Base-by-base conservation (phyloP, 805 yeast genomes). In the Suhomyces sp. region DNA sequence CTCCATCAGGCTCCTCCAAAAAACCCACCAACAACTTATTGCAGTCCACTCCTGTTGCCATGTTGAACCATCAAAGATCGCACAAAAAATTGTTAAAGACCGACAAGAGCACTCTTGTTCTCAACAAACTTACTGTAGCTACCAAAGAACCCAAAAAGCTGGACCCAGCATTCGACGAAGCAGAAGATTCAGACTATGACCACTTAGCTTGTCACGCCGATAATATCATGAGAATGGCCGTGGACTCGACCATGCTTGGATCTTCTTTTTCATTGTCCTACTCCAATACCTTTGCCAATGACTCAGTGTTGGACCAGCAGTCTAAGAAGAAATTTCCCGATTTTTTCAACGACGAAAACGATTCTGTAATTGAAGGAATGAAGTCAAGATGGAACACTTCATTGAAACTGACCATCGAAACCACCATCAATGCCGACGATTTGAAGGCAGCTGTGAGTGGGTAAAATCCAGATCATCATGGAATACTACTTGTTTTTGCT, bases 161-260 rank as follows among this genome's bases (percentile, higher is more conserved):
- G 21, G 41, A 37, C 17, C 7, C 41, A 19, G 45, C 31, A 15
- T 19, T 24, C 2, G 24, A 25, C 13, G 45, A n/a, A 13, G 13
- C 29, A 6, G 69, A 66, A 19, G 62, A 57, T 15, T 60, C 69
- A 2, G 68, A 64, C 45, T 61, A 62, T 29, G 79, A 75, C 56
- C 68, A 68, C 19, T 66, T 75, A 53, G 79, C 79, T 5, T 75
- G 78, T 49, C 79, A 75, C 54, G 79, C 79, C 1, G 75, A 74
- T 47, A 73, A 72, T 50, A 75, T 75, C 50, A 63, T 75, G 68
- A 62, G 76, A 20, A 75, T 75, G 79, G 79, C 79, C 4, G 74
- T 75, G 46, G 79, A 75, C 53, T 70, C 79, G 24, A 75, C 79
- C 2, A 70, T 75, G 75, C 62, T 74, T 47, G 76, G 77, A 1